Base-by-base conservation (phyloP, 192 early-diverging fungal species). In the Umbelopsis sp. region DNA sequence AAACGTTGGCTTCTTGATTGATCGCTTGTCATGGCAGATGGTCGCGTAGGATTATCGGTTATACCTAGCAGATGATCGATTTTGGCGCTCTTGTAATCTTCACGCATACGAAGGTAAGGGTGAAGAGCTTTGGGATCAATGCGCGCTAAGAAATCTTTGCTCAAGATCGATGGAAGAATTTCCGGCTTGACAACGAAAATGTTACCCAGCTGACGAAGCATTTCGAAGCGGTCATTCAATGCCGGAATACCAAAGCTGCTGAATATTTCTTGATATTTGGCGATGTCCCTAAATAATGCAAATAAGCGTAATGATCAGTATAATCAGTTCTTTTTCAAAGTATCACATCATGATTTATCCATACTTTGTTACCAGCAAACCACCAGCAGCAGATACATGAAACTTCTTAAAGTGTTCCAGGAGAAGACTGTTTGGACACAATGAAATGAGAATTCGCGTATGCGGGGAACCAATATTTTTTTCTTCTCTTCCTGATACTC, bases 391-490 rank as follows among this genome's bases (percentile, higher is more conserved):
- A 72, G 87, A 95, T 22, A 96, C 93, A 22, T 76, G 74, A 67
- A 90, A 98, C 75, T 93, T 95, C 80, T 94, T 94, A 69, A 95
- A 87, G 68, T 99, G 97, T 45, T 97, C 97, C 74, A 97, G 78
- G 67, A 99, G 81, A 82, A 95, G 80, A 9, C 92, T 93, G 76
- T 46, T 25, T 13, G 72, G 27, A 45, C 41, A 30, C 45, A 71
- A 50, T 25, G 35, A 64, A 18, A 46, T 50, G 20, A 70, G 75
- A 47, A 64, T 41, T 48, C 41, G 66, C 0, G 53, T 20, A 46
- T 65, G 44, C 15, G 25, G 49, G 11, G 6, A n/a, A 33, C 3
- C 6, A 68, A 76, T 12, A 27, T 67, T 70, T 10, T 27, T 13
- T 37, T 15, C 23, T 45, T 12, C 27, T 30, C 1, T 30, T 30